Evolutionary conservation across 441 rosid genomes (phyloP), one percentile per base, ranked within the genome.

Genomic region (Pelargonium australe): DNA sequence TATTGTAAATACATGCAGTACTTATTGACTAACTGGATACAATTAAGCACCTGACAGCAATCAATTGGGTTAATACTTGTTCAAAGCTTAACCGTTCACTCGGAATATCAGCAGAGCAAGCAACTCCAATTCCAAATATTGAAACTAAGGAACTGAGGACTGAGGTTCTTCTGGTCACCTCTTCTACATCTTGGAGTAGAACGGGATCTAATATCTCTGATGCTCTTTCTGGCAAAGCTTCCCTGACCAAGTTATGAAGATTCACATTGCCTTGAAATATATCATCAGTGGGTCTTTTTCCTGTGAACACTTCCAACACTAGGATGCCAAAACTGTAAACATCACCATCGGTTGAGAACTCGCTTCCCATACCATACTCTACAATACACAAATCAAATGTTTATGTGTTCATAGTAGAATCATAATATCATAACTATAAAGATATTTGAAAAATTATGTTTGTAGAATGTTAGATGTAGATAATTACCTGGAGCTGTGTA

Each of bases 51-150:
- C 62, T 55, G 2, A 19, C 11, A 55, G 62, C 17, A 4, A 20
- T 17, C 19, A 55, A 55, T 23, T 55, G 62, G 19, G 62, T 17
- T 16, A 55, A 55, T 17, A 23, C 34, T 28, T 20, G 23, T 20
- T 20, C 23, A 20, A 20, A 20, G 11, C 17, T 20, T 60, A 44
- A 1, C 16, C 75, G 17, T 5, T 66, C 10, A 14, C 3, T 34
- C 0, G 70, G 66, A 43, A 14, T 28, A n/a, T 66, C 62, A 11
- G 1, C 57, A 0, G 75, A 58, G 11, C 62, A 58, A 0, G 69
- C 65, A 2, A 66, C 20, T n/a, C 75, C 75, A 49, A 66, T 37
- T 44, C 16, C 17, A 23, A 72, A 51, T 60, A 72, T 40, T 0
- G 58, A 10, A 0, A 0, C 17, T 5, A 72, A 63, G 37, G 62